Evolutionary conservation across 441 rosid species (phyloP), one percentile per base, ranked within the genome.

Genomic region (Populus hybrid): DNA sequence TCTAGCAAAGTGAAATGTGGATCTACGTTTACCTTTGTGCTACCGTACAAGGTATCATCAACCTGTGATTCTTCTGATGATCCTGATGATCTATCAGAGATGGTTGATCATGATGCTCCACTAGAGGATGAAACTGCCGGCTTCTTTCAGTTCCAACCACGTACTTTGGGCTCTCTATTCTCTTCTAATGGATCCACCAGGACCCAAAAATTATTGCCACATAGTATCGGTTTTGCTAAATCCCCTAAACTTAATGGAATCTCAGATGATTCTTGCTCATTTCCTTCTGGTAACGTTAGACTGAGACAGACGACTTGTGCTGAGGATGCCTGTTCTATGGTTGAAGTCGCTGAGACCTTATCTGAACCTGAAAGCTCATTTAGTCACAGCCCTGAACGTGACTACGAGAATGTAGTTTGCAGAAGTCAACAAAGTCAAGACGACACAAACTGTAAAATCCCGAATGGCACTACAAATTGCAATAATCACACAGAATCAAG

Each of bases 11-110:
- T 89, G 81, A 85, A 89, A 71, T 71, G 70, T 21, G 99, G 99
- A 21, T 94, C 98, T 63, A 92, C 92, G 14, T 96, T 96, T 81
- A 96, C 95, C 19, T 96, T 94, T 78, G 85, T 90, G 76, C 85
- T 96, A 65, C 98, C 97, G 11, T 96, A 92, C 88, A 94, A 86
- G 79, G 86, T 91, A 72, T 92, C 96, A n/a, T 75, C 85, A 16
- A 70, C 74, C 16, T 70, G 83, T 72, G 94, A 91, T 79, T 84
- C 86, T 80, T 91, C 90, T 1, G 97, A 91, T 26, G 99, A 96
- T 70, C 83, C 87, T 19, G 94, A 90, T 75, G 94, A 89, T 71
- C 84, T 91, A 71, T 84, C 90, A 1, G 97, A 91, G 67, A 88
- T 91, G 89, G 77, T 80, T 21, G 91, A 88, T 81, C 91, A 86